Base-by-base conservation (phyloP, 2,329 filamentous ascomycete species). In the Colletotrichum spaethianum region DNA sequence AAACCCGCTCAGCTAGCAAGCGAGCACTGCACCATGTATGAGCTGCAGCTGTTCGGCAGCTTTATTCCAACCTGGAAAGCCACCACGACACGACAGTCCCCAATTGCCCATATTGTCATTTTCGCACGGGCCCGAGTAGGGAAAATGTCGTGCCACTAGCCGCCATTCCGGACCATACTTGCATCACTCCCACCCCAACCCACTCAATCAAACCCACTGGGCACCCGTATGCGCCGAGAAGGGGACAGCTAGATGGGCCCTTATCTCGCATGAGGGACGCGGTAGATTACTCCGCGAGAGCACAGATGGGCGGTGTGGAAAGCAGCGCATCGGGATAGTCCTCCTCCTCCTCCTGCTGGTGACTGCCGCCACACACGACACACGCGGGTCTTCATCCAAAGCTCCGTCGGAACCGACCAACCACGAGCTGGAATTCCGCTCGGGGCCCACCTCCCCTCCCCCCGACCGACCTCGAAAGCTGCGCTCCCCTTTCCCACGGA, bases 1-100 rank as follows among this genome's bases (percentile, higher is more conserved):
- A 72, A 72, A 46, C 50, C 69, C 64, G 69, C 64, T 44, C 31
- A 36, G 38, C 33, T 26, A 63, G 31, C 60, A 28, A 55, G 52
- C 31, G 60, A 59, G 33, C 44, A 20, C 44, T 52, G 42, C 46
- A 53, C 31, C 31, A 23, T 40, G 44, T 33, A 33, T 40, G 36
- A 52, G 38, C 18, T 67, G 56, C 64, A 67, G 64, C 64, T 55
- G 16, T 38, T 42, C 42, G 33, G 48, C 59, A 44, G 28, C 46
- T 38, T 33, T 52, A 31, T 14, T 18, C 44, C 23, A 52, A 40
- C 28, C 28, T 20, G 52, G 46, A 18, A 50, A 50, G 31, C 38
- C 23, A 31, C 38, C 56, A 40, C 12, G 52, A 20, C 9, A 26
- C 55, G 38, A 57, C 33, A n/a, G 33, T 42, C 36, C 42, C 36